Evolutionary conservation across 345 rosid species (phyloP), one percentile per base, ranked within the genome.

Genomic region (Corchorus capsularis): DNA sequence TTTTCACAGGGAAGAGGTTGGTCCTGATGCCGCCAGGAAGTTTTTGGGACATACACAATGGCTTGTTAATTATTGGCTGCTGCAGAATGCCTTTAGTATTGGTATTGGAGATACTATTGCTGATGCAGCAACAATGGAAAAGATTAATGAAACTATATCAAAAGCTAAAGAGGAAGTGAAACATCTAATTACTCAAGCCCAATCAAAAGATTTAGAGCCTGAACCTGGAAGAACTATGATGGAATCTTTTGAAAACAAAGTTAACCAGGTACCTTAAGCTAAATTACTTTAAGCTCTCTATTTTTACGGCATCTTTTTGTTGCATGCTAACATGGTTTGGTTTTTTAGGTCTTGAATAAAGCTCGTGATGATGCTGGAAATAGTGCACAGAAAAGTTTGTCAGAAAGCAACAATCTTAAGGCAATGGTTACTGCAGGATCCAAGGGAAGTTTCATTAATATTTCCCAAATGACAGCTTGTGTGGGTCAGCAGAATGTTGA

Each of bases 381-480:
- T 73, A 95, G 99, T 68, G 99, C 99, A 20, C 97, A 93, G 73
- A 92, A 84, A 83, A 93, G 98, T 88, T 86, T 95, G 75, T 92
- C 99, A 34, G 99, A 95, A 85, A 95, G 98, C 79, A 95, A 95
- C 82, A 95, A 95, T 83, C 96, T 95, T 46, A 95, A 95, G 86
- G 98, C 99, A 20, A 95, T 95, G 98, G 99, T 95, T 77, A 95
- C 99, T 71, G 99, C 99, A 63, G 99, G 99, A 77, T 95, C 98
- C 16, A 95, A 95, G 82, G 99, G 98, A 77, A 95, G 99, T 91
- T 95, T 95, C 82, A 95, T 95, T 72, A 95, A 95, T 72, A 95
- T 93, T 77, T 95, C 99, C 62, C 98, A 95, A 81, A 95, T 95
- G 99, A 95, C 98, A 81, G 99, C 99, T 65, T 95, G 98, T 88